These are phyloP conservation scores for Sindora glabra DNA, from an alignment of 306 rosid species.

Conservation along the genomic window DNA sequence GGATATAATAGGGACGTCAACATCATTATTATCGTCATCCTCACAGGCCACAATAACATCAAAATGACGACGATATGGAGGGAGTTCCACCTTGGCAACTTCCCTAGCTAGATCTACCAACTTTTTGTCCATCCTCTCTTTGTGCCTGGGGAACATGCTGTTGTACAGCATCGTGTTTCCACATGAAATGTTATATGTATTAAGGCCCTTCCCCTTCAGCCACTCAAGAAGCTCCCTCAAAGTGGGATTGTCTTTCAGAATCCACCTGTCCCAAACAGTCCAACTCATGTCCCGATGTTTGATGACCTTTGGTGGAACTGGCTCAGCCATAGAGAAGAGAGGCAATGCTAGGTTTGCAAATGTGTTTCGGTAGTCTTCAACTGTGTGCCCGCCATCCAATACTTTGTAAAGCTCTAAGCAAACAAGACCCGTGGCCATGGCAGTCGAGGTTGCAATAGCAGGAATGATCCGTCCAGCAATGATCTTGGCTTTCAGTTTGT, in stretches of 20 bases:
- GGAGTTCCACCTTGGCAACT: conserved; percentile 68
- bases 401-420: conserved; percentile 91
- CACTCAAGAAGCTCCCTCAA: conserved; percentile 64
- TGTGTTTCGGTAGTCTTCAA: conserved; percentile 85
- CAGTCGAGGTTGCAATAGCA: conserved; percentile 90
- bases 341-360: conserved; percentile 88
- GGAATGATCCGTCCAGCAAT: conserved; percentile 96
- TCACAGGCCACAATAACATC: conserved; percentile 94
- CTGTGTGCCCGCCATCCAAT: conserved; percentile 68
- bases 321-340: conserved; percentile 85
- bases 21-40: conserved; percentile 85
- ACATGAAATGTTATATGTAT: conserved; percentile 77
- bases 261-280: conserved; percentile 99
- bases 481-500: conserved; percentile 93
- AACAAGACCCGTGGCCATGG: conserved; percentile 96
- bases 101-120: conserved; percentile 75
- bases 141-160: conserved; percentile 67
- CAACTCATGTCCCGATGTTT: conserved; percentile 72
- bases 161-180: conserved; percentile 75
- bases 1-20: conserved; percentile 81
- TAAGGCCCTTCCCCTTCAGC: conserved; percentile 67
- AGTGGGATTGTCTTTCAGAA: conserved; percentile 62
- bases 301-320: conserved; percentile 77
- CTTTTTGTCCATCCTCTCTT: conserved; percentile 72
- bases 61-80: conserved; percentile 61